Evolutionary conservation across 2,329 filamentous ascomycete species (phyloP), one percentile per base, ranked within the genome.

Genomic region (Camillea tinctor): DNA sequence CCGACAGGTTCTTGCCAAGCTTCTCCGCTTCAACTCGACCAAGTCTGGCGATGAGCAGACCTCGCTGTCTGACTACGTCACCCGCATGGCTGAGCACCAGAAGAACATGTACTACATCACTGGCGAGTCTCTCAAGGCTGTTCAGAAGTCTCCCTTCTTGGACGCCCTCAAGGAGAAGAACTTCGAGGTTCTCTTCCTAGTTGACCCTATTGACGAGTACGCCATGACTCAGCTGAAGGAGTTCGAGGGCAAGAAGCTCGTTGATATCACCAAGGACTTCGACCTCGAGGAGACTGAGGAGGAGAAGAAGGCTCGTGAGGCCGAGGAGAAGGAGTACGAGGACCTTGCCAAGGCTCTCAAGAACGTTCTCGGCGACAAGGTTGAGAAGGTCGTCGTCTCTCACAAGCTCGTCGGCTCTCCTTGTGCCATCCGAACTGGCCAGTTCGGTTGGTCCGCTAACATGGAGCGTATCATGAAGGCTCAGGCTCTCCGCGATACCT

Each of bases 381-480:
- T 99, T 69, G 95, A 99, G 92, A 99, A 99, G 90, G 95, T 99
- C 49, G 93, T 99, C 67, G 94, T 99, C 78, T 94, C 89, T 70
- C 92, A 98, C 91, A 98, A 98, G 90, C 89, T 99, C 63, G 88
- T 91, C 72, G 91, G 90, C 76, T 87, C 95, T 68, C 95, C 95
- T 75, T 98, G 95, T 81, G 95, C 95, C 78, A 98, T 99, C 86
- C 94, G 95, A 80, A 99, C 95, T 71, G 95, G 95, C 75, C 95
- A 98, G 84, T 99, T 99, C 80, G 95, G 95, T 82, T 99, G 95
- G 95, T 98, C 94, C 60, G 95, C 95, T 77, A 99, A 99, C 88
- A 99, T 99, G 95, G 95, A 99, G 88, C 95, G 95, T 86, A 99
- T 99, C 89, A 99, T 99, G 95, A 99, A 99, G 90, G 95, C 95